Evolutionary conservation across 2,329 filamentous ascomycete species (phyloP), one percentile per base, ranked within the genome.

Genomic region (Fusarium kyushuense): DNA sequence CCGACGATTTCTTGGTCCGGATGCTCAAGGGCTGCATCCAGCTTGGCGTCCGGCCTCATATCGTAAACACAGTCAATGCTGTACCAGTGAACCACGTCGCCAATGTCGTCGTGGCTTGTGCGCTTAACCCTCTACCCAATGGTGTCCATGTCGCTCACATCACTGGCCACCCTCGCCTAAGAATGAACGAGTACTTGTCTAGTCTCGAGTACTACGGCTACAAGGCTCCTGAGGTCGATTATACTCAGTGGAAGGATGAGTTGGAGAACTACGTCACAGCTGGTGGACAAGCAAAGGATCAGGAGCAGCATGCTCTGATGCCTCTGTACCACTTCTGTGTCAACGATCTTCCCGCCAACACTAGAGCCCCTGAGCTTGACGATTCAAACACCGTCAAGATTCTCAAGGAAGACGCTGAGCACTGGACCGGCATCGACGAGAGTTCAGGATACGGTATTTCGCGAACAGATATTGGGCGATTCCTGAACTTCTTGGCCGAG

Each of bases 21-120:
- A 88, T 97, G 80, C 81, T 90, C 58, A 97, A 97, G 81, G 94
- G 93, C 58, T 97, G 93, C 74, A 83, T 97, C 51, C 94, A 98
- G 79, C 84, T 97, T 4, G 82, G 82, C 4, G 84, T 85, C 4
- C 86, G 93, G 1, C 95, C 94, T 2, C 85, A 87, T 70, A 96
- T 97, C 71, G 80, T 84, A 76, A 98, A 97, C 82, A 92, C 93
- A 0, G 89, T 97, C 78, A 98, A 97, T 81, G 89, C 90, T 78
- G 92, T 97, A 1, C 94, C 95, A 0, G 94, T 97, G 27, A 89
- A 89, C 65, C 93, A 97, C 70, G 94, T 97, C 35, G 87, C 90
- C 2, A 85, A 88, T n/a, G 87, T 97, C 10, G 91, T 97, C n/a
- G 87, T 97, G 11, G 90, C 97, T 27, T 84, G 90, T 7, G 86